These are phyloP conservation scores for Zoysia matrella DNA, from an alignment of 202 grass and related monocot genomes.

Conservation along the genomic window DNA sequence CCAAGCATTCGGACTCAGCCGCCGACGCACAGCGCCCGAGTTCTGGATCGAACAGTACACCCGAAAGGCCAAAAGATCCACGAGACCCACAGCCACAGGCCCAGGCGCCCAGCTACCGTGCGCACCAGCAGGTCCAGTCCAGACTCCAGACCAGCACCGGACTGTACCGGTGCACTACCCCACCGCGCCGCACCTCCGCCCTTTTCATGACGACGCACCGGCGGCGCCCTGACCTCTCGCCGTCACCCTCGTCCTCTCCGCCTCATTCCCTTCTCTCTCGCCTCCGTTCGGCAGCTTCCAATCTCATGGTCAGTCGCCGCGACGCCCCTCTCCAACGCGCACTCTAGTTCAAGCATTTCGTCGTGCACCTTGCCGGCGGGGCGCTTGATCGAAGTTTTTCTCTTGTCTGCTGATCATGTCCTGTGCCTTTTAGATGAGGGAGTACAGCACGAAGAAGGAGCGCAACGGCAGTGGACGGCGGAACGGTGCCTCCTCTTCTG, in stretches of 20 bases:
- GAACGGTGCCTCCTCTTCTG: slow-evolving; percentile 24
- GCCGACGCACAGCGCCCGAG: too few species aligned
- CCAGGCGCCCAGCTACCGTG: too few species aligned
- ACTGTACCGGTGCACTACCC: not conserved
- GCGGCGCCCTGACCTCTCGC: not conserved
- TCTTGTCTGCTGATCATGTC: not conserved
- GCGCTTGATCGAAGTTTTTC: not conserved
- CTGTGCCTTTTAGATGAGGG: slow-evolving; percentile 37
- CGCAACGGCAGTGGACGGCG: not conserved
- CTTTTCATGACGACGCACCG: not conserved
- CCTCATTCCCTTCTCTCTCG: not conserved
- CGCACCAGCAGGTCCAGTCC: too few species aligned
- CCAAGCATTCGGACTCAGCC: too few species aligned
- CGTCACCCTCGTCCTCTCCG: not conserved
- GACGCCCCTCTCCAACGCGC: not conserved
- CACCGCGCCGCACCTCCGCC: not conserved
- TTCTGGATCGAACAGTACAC: too few species aligned
- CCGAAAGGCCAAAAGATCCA: too few species aligned
- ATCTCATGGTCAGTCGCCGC: not conserved
- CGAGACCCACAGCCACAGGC: too few species aligned
- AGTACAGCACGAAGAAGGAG: slow-evolving; percentile 42
- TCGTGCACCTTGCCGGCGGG: slow-evolving; percentile 51
- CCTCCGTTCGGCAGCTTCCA: not conserved
- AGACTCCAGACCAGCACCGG: not conserved
- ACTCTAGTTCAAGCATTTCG: slow-evolving; percentile 39